phyloP scores from a whole-genome alignment of 768 basidiomycete genomes.

The Mycena leptocephala region DNA sequence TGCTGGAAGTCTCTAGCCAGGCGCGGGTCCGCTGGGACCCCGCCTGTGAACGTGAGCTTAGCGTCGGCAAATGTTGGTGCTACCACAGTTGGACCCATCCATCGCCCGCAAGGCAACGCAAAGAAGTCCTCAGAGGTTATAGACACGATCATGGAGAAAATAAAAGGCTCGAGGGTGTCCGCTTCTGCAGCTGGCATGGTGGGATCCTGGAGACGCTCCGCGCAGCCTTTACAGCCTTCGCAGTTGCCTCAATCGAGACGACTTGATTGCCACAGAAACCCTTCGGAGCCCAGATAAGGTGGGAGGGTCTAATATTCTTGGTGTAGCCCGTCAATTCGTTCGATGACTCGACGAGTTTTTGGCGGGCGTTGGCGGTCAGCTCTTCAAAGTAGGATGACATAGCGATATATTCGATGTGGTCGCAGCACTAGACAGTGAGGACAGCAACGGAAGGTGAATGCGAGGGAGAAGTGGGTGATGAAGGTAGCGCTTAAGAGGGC shows the following conservation, averaged over 20 bases:
- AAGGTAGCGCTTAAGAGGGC: too few relatives aligned
- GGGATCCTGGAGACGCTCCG: background rate
- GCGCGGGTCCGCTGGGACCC: background rate
- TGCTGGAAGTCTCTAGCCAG: background rate
- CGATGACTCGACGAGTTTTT: background rate
- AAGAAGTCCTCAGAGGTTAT: background rate
- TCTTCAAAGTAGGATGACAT: background rate
- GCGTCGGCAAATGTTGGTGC: background rate
- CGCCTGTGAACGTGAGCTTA: background rate
- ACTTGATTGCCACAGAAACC: background rate
- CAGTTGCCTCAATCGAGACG: background rate
- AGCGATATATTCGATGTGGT: too few relatives aligned
- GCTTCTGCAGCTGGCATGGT: background rate
- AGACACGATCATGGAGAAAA: background rate
- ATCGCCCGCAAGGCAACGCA: background rate
- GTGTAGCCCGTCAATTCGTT: background rate
- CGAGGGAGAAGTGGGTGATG: too few relatives aligned
- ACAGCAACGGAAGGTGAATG: too few relatives aligned
- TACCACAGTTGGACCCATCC: background rate
- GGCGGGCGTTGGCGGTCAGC: background rate
- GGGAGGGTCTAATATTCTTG: background rate
- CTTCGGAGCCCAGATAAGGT: background rate
- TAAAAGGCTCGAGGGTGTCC: background rate
- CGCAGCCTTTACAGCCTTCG: background rate
- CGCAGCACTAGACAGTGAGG: too few relatives aligned